phyloP scores from a whole-genome alignment of 495 filamentous ascomycete genomes.

The Penicillium cataractarum region DNA sequence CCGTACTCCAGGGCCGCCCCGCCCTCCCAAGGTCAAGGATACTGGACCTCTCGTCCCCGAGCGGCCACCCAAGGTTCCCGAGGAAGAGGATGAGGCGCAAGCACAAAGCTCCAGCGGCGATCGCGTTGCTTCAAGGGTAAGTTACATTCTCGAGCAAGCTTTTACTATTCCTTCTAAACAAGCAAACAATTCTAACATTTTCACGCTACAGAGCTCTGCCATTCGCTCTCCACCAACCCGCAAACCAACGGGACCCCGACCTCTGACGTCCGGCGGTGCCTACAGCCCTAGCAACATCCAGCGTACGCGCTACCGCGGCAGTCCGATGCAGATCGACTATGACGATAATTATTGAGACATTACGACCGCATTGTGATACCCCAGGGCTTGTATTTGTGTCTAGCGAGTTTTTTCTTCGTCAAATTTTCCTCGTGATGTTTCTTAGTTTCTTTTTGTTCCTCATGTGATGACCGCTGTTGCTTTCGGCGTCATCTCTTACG shows the following conservation, averaged over 20 bases:
- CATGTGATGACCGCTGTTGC: conserved; percentile 7
- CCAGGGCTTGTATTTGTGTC: conserved; percentile 24
- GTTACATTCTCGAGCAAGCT: conserved; percentile 14
- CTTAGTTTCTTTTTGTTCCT: conserved; percentile 1
- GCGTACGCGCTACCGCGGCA: conserved; percentile 49
- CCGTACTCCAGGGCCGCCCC: conserved; percentile 43
- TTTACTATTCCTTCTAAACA: neutral
- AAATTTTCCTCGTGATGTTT: conserved; percentile 21
- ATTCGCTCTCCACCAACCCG: conserved; percentile 52
- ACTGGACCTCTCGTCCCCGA: conserved; percentile 56
- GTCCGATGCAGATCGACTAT: conserved; percentile 52
- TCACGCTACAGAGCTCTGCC: conserved; percentile 36
- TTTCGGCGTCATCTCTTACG: conserved; percentile 12
- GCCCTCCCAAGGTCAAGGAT: conserved; percentile 57
- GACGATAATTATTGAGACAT: conserved; percentile 41
- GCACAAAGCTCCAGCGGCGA: conserved; percentile 28
- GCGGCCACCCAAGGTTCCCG: conserved; percentile 48
- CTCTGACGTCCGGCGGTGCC: conserved; percentile 48
- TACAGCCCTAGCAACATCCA: conserved; percentile 53
- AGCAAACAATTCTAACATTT: neutral
- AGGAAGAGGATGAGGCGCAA: conserved; percentile 41
- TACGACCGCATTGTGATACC: conserved; percentile 31
- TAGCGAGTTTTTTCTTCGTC: conserved; percentile 14
- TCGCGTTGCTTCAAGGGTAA: conserved; percentile 47
- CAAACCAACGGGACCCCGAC: conserved; percentile 60